These are phyloP conservation scores for Kodamaea hsintzibuensis DNA, from an alignment of 805 yeast genomes.

Conservation along the genomic window DNA sequence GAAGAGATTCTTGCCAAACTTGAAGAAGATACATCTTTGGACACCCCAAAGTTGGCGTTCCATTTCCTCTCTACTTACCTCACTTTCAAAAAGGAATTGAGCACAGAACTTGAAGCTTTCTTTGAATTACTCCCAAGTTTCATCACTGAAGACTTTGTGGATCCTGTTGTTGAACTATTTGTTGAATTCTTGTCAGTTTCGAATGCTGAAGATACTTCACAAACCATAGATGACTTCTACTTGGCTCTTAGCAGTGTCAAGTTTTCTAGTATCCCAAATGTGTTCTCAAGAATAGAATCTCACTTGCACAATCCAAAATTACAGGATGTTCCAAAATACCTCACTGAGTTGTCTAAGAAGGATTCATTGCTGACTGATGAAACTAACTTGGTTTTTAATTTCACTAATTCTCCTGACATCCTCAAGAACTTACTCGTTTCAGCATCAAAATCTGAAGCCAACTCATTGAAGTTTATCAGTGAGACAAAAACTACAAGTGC, in stretches of 20 bases:
- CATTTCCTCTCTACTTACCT: slow-evolving; percentile 7
- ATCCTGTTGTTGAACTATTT: slow-evolving; percentile 21
- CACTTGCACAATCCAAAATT: slow-evolving; percentile 14
- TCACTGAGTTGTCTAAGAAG: slow-evolving; percentile 31
- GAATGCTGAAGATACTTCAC: slow-evolving; percentile 17
- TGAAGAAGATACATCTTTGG: slow-evolving; percentile 9
- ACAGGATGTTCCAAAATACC: slow-evolving; percentile 28
- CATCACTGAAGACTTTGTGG: slow-evolving; percentile 27
- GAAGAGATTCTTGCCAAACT: neutral
- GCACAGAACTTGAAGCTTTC: slow-evolving; percentile 2
- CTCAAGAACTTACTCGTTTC: slow-evolving; percentile 19
- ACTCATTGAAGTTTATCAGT: slow-evolving; percentile 16
- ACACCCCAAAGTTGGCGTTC: slow-evolving; percentile 10
- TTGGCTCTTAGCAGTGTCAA: slow-evolving; percentile 26
- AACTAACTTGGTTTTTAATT: slow-evolving; percentile 20
- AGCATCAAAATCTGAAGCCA: slow-evolving; percentile 9
- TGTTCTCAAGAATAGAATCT: slow-evolving; percentile 1
- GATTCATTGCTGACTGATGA: slow-evolving; percentile 21
- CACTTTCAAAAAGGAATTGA: slow-evolving; percentile 4
- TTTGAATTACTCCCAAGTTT: slow-evolving; percentile 22
- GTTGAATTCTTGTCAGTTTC: slow-evolving; percentile 14
- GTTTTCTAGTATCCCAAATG: slow-evolving; percentile 12
- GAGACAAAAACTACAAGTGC: neutral
- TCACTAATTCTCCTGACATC: slow-evolving; percentile 17
- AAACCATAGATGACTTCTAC: slow-evolving; percentile 35